Evolutionary conservation across 2,329 filamentous ascomycete species (phyloP).

Genomic region (Lizonia empirigonia): DNA sequence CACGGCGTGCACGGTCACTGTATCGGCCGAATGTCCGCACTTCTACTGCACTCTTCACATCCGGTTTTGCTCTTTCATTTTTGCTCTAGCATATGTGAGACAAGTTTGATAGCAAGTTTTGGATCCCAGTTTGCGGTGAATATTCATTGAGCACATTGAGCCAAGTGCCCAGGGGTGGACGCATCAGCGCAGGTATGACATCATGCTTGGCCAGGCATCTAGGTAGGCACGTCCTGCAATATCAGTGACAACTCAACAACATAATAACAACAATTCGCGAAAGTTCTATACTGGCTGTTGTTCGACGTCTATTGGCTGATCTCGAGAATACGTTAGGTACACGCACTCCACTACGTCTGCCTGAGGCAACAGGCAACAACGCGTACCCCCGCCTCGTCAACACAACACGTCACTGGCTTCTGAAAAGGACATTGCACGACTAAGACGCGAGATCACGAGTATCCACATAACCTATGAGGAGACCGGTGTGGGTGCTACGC

Average conservation of each 20-base stretch:
- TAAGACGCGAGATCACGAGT: conserved; percentile 5
- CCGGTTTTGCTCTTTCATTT: too few relatives aligned
- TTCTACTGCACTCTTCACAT: too few relatives aligned
- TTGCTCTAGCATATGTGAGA: too few relatives aligned
- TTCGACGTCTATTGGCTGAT: not conserved
- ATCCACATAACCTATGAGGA: not conserved
- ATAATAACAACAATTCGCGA: not conserved
- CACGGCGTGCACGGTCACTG: too few relatives aligned
- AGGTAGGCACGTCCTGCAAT: not conserved
- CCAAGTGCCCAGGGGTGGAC: too few relatives aligned
- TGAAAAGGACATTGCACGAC: not conserved
- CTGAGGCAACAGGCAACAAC: conserved; percentile 12
- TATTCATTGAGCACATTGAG: too few relatives aligned
- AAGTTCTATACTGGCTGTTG: not conserved
- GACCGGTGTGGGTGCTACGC: not conserved
- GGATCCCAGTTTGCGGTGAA: too few relatives aligned
- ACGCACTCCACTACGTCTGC: not conserved
- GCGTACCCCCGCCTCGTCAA: conserved; percentile 8
- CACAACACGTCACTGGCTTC: not conserved
- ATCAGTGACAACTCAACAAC: not conserved
- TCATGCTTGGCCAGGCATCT: not conserved
- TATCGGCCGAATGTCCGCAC: too few relatives aligned
- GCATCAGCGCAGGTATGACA: not conserved
- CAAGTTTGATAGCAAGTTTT: too few relatives aligned
- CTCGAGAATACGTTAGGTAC: not conserved